Evolutionary conservation across 805 yeast species (phyloP).

Genomic region (Lipomyces sp.): DNA sequence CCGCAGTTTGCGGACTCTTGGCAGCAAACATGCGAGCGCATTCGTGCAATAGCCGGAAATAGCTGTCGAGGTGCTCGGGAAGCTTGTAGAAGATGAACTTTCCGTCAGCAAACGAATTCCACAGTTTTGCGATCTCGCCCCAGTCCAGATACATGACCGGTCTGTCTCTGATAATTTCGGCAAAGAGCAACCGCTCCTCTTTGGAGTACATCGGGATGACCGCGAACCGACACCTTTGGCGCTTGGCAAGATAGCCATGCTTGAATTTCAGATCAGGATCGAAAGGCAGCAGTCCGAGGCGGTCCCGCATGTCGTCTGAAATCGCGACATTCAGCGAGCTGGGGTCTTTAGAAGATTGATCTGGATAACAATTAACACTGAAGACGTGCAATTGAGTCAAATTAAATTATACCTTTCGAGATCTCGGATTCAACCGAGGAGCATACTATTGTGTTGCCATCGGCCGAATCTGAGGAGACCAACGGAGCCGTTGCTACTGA

Average conservation of each 20-base stretch:
- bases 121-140: conserved; percentile 16
- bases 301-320: conserved; percentile 15
- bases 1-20: conserved; percentile 1
- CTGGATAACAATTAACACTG: not conserved
- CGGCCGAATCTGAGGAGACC: not conserved
- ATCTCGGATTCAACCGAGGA: conserved; percentile 6
- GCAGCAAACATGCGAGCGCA: conserved; percentile 14
- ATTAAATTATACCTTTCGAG: conserved; percentile 6
- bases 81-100: conserved; percentile 26
- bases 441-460: not conserved
- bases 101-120: conserved; percentile 33
- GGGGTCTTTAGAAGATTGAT: conserved; percentile 6
- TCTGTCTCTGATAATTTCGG: conserved; percentile 19
- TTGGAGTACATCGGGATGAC: conserved; percentile 33
- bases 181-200: conserved; percentile 32
- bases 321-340: conserved; percentile 18
- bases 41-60: conserved; percentile 19
- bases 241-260: conserved; percentile 32
- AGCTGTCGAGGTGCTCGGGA: conserved; percentile 28
- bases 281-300: conserved; percentile 25
- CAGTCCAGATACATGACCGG: conserved; percentile 13
- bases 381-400: not conserved
- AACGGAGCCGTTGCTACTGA: not conserved
- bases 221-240: conserved; percentile 30
- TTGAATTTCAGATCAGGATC: conserved; percentile 25